A percentile compares a stretch with the other conserved stretches of the same genome.
Evolutionary conservation across 306 rosid genomes (phyloP).

Genomic region (Lablab purpureus): DNA sequence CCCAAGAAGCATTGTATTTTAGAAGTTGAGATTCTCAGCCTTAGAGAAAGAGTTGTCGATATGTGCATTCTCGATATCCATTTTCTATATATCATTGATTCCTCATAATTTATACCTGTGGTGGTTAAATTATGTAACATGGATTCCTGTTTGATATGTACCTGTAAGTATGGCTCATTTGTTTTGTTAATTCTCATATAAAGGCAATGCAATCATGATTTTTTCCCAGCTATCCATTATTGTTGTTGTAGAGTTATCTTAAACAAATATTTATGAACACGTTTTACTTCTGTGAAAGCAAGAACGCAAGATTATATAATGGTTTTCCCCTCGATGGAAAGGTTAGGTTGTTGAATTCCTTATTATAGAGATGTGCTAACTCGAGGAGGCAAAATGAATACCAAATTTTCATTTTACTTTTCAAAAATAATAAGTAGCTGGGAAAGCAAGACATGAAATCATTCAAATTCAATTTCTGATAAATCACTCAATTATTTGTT

Average conservation of each 20-base stretch:
- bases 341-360: not conserved
- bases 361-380: not conserved
- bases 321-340: too few species aligned
- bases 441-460: constrained; percentile 39
- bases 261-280: not conserved
- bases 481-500: constrained; percentile 61
- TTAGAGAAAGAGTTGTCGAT: constrained; percentile 63
- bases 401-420: constrained; percentile 19
- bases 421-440: constrained; percentile 33
- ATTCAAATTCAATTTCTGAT: constrained; percentile 53
- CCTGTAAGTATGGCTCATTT: constrained; percentile 19
- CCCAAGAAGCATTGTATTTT: constrained; percentile 53
- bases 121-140: constrained; percentile 27
- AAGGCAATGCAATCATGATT: constrained; percentile 42
- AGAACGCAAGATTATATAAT: not conserved
- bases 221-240: not conserved
- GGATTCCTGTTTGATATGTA: constrained; percentile 30
- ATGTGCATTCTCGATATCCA: constrained; percentile 41
- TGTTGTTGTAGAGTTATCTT: not conserved
- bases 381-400: not conserved
- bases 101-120: constrained; percentile 45
- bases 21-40: constrained; percentile 62
- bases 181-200: constrained; percentile 21
- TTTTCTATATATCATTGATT: constrained; percentile 39
- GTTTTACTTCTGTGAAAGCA: not conserved